phyloP scores from a whole-genome alignment of 2,329 filamentous ascomycete genomes.

The Stylonectria norvegica region DNA sequence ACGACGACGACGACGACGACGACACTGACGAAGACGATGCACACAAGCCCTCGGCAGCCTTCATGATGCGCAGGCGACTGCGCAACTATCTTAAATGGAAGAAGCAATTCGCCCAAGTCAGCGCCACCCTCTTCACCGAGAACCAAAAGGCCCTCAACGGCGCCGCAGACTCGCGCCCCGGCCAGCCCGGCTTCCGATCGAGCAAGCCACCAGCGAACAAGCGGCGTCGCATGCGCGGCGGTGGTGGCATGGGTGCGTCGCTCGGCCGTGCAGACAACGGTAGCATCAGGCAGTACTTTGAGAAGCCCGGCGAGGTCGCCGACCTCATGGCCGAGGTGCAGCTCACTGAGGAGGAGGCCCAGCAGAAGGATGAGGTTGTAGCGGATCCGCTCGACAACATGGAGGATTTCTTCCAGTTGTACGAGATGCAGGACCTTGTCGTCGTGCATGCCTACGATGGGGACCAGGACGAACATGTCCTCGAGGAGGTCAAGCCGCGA shows the following conservation, averaged over 20 bases:
- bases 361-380: conserved; percentile 71
- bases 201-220: conserved; percentile 74
- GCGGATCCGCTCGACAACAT: conserved; percentile 80
- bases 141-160: conserved; percentile 74
- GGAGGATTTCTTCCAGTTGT: conserved; percentile 89
- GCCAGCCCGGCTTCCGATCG: conserved; percentile 48
- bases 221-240: conserved; percentile 77
- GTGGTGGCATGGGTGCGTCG: conserved; percentile 57
- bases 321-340: conserved; percentile 78
- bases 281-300: conserved; percentile 73
- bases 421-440: conserved; percentile 84
- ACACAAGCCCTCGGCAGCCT: conserved; percentile 67
- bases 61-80: conserved; percentile 87
- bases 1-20: conserved; percentile 36
- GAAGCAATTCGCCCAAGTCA: conserved; percentile 81
- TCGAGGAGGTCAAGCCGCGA: conserved; percentile 87
- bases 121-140: conserved; percentile 71
- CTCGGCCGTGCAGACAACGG: conserved; percentile 67
- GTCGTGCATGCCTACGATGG: conserved; percentile 92
- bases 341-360: conserved; percentile 72
- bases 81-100: conserved; percentile 91
- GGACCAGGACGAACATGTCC: conserved; percentile 92
- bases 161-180: conserved; percentile 54
- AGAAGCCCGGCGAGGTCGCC: conserved; percentile 78
- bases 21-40: conserved; percentile 47